Evolutionary conservation across 2,329 filamentous ascomycete species (phyloP).

Genomic region (Fusarium nodosum): DNA sequence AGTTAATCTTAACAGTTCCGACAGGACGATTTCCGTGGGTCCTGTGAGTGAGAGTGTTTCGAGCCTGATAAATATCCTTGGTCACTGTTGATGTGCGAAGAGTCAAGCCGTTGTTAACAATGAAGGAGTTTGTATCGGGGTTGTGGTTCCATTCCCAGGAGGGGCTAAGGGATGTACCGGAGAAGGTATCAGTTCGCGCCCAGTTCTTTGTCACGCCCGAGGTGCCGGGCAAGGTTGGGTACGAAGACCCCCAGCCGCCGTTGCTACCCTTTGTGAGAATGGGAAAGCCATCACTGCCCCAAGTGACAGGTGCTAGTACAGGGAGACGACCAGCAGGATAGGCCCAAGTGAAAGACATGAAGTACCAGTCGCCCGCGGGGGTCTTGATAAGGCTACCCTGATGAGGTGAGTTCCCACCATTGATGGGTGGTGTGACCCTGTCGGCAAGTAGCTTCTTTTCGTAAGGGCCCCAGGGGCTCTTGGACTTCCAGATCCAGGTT

Average conservation of each 20-base stretch:
- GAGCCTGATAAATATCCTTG: slow-evolving; percentile 61
- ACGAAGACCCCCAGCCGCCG: slow-evolving; percentile 63
- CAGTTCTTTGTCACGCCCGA: slow-evolving; percentile 41
- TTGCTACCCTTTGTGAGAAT: slow-evolving; percentile 57
- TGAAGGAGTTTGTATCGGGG: slow-evolving; percentile 64
- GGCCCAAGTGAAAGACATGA: slow-evolving; percentile 67
- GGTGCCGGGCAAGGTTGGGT: slow-evolving; percentile 53
- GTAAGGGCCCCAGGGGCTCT: slow-evolving; percentile 67
- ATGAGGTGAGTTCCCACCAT: slow-evolving; percentile 62
- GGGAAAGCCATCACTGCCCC: slow-evolving; percentile 67
- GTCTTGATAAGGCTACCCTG: slow-evolving; percentile 70
- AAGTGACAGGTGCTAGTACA: slow-evolving; percentile 67
- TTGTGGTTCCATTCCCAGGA: slow-evolving; percentile 75
- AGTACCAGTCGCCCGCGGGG: slow-evolving; percentile 68
- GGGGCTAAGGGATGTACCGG: slow-evolving; percentile 56
- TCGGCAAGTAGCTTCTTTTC: slow-evolving; percentile 60
- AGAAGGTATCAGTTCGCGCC: slow-evolving; percentile 62
- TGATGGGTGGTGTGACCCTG: slow-evolving; percentile 59
- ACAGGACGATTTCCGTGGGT: slow-evolving; percentile 60
- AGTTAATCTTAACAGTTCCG: slow-evolving; percentile 65
- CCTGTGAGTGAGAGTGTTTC: slow-evolving; percentile 64
- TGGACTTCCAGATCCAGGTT: slow-evolving; percentile 63
- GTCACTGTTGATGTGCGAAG: slow-evolving; percentile 66
- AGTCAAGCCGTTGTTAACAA: slow-evolving; percentile 60
- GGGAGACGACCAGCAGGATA: slow-evolving; percentile 71